phyloP scores from a whole-genome alignment of 345 rosid species.

The Sisymbrium irio region DNA sequence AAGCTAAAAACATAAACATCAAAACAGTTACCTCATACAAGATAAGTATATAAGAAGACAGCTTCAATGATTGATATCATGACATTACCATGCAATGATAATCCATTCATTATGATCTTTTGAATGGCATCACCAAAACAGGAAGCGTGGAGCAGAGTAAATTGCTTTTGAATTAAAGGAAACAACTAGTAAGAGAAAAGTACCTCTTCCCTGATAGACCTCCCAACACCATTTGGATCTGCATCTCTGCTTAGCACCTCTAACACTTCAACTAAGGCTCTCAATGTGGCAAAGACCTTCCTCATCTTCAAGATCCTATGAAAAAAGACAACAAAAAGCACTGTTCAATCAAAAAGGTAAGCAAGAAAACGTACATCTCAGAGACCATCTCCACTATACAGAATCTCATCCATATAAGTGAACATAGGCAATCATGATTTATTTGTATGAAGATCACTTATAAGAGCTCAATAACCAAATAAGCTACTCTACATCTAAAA shows the following conservation, averaged over 20 bases:
- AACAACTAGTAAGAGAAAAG: neutral
- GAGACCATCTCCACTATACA: neutral
- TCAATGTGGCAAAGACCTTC: constrained; percentile 78
- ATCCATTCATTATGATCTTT: neutral
- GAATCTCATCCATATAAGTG: neutral
- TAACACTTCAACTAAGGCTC: constrained; percentile 88
- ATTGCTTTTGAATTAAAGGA: neutral
- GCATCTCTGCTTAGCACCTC: constrained; percentile 87
- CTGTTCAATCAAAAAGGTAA: constrained; percentile 20
- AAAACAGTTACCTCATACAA: constrained; percentile 20
- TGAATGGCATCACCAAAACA: constrained; percentile 16
- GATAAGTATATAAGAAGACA: constrained; percentile 10
- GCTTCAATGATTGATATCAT: neutral
- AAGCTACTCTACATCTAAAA: constrained; percentile 10
- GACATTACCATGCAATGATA: neutral
- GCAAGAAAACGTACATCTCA: constrained; percentile 1
- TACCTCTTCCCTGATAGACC: constrained; percentile 86
- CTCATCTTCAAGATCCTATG: constrained; percentile 57
- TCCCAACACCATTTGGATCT: constrained; percentile 85
- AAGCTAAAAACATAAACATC: constrained; percentile 49
- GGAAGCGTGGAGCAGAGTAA: neutral
- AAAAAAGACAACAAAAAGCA: neutral
- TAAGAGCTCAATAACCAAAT: neutral
- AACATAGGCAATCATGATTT: constrained; percentile 1
- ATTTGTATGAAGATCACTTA: constrained; percentile 1